These are phyloP conservation scores for Pogostemon cablin DNA, from an alignment of 257 asterid genomes.

Conservation along the genomic window DNA sequence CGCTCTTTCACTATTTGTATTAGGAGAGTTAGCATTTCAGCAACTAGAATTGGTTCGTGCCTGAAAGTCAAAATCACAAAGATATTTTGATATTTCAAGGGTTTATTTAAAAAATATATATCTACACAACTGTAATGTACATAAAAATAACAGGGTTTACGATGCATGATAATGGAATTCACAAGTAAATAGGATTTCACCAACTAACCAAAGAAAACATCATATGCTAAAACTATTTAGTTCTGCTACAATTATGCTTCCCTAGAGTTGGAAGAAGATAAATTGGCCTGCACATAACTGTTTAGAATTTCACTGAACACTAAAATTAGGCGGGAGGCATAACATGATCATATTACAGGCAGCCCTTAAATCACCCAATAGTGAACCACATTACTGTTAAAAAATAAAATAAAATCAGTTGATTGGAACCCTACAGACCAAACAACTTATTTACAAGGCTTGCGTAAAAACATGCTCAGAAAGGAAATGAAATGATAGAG, in stretches of 20 bases:
- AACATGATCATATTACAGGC: constrained; percentile 11
- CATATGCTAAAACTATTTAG: constrained; percentile 4
- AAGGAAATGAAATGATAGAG: constrained; percentile 17
- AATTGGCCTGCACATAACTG: constrained; percentile 12
- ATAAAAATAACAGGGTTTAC: constrained; percentile 5
- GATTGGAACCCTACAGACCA: constrained; percentile 9
- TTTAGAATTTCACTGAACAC: constrained; percentile 9
- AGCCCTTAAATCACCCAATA: constrained; percentile 22
- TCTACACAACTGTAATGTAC: neutral
- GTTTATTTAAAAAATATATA: neutral
- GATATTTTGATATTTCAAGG: constrained; percentile 2
- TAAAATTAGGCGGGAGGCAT: neutral
- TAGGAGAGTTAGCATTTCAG: constrained; percentile 88
- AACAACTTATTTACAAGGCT: constrained; percentile 15
- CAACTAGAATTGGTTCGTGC: constrained; percentile 75
- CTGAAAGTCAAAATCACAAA: constrained; percentile 51
- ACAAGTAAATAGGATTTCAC: constrained; percentile 20
- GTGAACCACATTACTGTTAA: constrained; percentile 8
- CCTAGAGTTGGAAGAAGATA: neutral
- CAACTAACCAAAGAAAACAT: constrained; percentile 25
- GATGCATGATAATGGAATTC: constrained; percentile 8
- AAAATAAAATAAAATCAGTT: constrained; percentile 10
- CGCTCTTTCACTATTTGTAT: constrained; percentile 92
- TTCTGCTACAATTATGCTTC: constrained; percentile 20
- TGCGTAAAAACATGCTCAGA: constrained; percentile 19